Conservation (phyloP, 2,329 filamentous ascomycete species). For the Aspergillus sp. region DNA sequence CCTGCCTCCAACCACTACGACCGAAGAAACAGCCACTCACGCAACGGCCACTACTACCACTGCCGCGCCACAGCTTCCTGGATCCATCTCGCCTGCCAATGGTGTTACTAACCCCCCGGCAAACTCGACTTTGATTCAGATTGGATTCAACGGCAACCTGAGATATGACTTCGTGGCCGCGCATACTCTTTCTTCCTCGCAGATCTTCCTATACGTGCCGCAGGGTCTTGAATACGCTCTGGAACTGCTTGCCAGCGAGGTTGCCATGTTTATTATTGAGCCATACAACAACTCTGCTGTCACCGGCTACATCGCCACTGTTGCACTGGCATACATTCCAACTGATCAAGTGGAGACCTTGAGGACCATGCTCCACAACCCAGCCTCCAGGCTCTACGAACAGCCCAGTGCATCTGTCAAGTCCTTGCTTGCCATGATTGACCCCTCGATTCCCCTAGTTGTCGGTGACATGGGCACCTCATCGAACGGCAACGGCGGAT, state of each 20-base stretch:
- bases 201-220: slow-evolving; percentile 79
- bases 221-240: slow-evolving; percentile 65
- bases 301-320: slow-evolving; percentile 75
- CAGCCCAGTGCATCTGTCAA: slow-evolving; percentile 61
- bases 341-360: slow-evolving; percentile 64
- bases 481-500: slow-evolving; percentile 31
- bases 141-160: slow-evolving; percentile 75
- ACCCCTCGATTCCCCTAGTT: slow-evolving; percentile 71
- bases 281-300: slow-evolving; percentile 66
- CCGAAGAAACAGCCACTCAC: slow-evolving; percentile 21
- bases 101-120: slow-evolving; percentile 53
- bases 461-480: slow-evolving; percentile 45
- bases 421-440: slow-evolving; percentile 74
- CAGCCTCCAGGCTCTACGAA: slow-evolving; percentile 70
- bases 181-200: slow-evolving; percentile 67
- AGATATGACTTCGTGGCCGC: slow-evolving; percentile 80
- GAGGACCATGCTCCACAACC: slow-evolving; percentile 63
- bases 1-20: slow-evolving; percentile 23
- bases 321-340: slow-evolving; percentile 74
- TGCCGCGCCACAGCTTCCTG: slow-evolving; percentile 63
- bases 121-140: slow-evolving; percentile 69
- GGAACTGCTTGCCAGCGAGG: slow-evolving; percentile 38
- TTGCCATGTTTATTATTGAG: slow-evolving; percentile 66
- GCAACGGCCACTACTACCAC: slow-evolving; percentile 37
- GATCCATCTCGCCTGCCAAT: slow-evolving; percentile 67